Evolutionary conservation across 2,329 filamentous ascomycete genomes (phyloP), one percentile per base, ranked within the genome.

Genomic region (Phialophora tarda): DNA sequence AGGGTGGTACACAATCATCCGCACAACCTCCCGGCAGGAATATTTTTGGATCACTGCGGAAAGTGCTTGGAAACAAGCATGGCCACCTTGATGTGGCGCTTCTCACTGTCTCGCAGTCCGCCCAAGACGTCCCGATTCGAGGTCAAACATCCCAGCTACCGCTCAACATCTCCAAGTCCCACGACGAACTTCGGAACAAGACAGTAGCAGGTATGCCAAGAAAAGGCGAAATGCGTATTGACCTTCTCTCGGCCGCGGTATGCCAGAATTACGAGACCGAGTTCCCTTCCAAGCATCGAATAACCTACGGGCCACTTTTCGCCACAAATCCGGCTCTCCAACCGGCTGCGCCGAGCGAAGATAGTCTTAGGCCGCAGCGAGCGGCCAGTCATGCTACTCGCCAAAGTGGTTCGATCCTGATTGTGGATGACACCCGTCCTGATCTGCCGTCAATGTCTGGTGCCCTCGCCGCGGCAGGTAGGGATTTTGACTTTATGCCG

Each of bases 331-430:
- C 65, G n/a, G 38, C 59, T n/a, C 32, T 67, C 34, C 53, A 61
- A 28, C 47, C 61, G 17, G 24, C 47, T 23, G 51, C 59, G 4
- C n/a, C 41, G 17, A 30, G 41, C 32, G 61, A 48, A 48, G 53
- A 57, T 21, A 24, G 55, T 38, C 34, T 54, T 28, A 60, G 41
- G 44, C 66, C 66, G 65, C 75, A 70, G 62, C 78, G 84, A 53
- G 66, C 73, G 34, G 71, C 75, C 60, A 87, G 85, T 69, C 82
- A 82, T 63, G 86, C 94, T 53, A 95, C 92, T 0, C 83, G 84
- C 11, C 91, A 92, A n/a, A 96, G 92, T 81, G 90, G 93, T 74
- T 96, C 92, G 0, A 96, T 97, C 71, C 85, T 97, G 63, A 96
- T 97, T 74, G 88, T 96, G 41, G 91, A 96, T 72, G 79, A 79